Evolutionary conservation across 164 flowering plant genomes (phyloP).

Genomic region (Dillenia suffruticosa): DNA sequence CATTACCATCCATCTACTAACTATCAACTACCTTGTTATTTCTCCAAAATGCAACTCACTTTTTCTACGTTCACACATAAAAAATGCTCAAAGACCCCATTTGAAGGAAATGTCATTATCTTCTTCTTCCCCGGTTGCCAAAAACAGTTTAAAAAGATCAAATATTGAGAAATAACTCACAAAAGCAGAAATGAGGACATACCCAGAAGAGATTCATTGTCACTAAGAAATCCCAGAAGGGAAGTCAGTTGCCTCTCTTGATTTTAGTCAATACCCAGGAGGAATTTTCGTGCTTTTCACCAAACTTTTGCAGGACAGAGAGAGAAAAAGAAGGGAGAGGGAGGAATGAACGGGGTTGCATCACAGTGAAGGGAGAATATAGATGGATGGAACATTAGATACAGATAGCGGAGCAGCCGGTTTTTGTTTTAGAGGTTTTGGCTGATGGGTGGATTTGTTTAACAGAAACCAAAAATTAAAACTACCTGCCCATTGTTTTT

Average conservation of each 20-base stretch:
- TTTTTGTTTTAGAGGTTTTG: too few species aligned
- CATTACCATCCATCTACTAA: conserved; percentile 34
- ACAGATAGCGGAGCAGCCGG: too few species aligned
- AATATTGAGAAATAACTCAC: not conserved
- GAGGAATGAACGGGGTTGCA: conserved; percentile 11
- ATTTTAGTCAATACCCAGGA: too few species aligned
- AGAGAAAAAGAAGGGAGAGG: not conserved
- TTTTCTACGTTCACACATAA: not conserved
- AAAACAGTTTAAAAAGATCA: not conserved
- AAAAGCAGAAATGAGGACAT: not conserved
- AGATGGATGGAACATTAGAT: too few species aligned
- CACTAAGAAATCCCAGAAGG: too few species aligned
- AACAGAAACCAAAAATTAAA: too few species aligned
- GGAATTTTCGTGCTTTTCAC: too few species aligned
- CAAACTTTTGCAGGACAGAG: not conserved
- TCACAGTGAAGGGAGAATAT: too few species aligned
- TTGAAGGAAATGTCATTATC: not conserved
- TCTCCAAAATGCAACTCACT: not conserved
- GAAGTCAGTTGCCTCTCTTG: too few species aligned
- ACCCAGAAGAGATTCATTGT: too few species aligned
- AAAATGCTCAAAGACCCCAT: not conserved
- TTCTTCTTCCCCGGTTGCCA: not conserved
- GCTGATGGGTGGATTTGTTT: too few species aligned
- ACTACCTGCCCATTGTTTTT: too few species aligned
- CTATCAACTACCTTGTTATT: not conserved